Evolutionary conservation across 2,329 filamentous ascomycete genomes (phyloP).

Genomic region (Pseudophaeomoniella oleicola): DNA sequence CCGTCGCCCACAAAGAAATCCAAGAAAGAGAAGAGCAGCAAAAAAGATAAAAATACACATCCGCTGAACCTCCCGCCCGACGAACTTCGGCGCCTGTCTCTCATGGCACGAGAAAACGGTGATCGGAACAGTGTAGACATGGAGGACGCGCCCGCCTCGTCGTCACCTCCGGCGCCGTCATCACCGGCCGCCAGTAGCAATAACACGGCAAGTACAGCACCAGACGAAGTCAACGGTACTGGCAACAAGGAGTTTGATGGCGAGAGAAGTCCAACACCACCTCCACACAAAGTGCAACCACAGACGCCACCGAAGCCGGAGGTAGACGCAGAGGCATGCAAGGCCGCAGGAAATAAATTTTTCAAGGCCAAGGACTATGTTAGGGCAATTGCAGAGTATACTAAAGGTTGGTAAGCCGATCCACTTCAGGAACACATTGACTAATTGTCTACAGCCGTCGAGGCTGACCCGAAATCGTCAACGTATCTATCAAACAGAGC

Average conservation of each 20-base stretch:
- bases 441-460: slow-evolving; percentile 53
- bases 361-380: slow-evolving; percentile 90
- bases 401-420: slow-evolving; percentile 54
- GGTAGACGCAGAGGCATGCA: slow-evolving; percentile 81
- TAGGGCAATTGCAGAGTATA: slow-evolving; percentile 83
- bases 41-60: slow-evolving; percentile 46
- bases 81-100: slow-evolving; percentile 62
- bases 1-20: slow-evolving; percentile 1
- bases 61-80: slow-evolving; percentile 83
- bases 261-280: slow-evolving; percentile 29
- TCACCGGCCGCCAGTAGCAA: slow-evolving; percentile 20
- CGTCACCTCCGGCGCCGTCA: slow-evolving; percentile 37
- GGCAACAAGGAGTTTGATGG: slow-evolving; percentile 18
- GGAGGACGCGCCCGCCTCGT: slow-evolving; percentile 48
- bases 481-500: slow-evolving; percentile 93
- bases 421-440: slow-evolving; percentile 2
- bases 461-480: slow-evolving; percentile 68
- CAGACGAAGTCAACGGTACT: slow-evolving; percentile 5
- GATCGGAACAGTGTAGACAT: slow-evolving; percentile 59
- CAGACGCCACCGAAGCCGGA: slow-evolving; percentile 26
- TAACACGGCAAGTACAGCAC: slow-evolving; percentile 5
- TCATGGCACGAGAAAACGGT: slow-evolving; percentile 28
- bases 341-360: slow-evolving; percentile 85
- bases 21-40: slow-evolving; percentile 10
- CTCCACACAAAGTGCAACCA: slow-evolving; percentile 30